phyloP scores from a whole-genome alignment of 179 eudicot genomes.

The Silene noctiflora region DNA sequence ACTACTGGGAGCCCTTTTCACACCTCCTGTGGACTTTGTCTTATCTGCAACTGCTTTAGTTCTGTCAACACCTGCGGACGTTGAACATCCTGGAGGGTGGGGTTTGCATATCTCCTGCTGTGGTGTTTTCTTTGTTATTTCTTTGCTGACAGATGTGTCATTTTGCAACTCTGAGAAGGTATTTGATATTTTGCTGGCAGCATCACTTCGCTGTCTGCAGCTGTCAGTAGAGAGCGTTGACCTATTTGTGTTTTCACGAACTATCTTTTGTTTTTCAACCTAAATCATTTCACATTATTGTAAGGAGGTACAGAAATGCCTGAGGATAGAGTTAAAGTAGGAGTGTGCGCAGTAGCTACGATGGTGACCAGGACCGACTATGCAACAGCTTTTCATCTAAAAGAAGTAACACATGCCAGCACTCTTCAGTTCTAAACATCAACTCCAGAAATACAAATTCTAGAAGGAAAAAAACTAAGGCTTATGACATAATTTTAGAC shows the following conservation, averaged over 20 bases:
- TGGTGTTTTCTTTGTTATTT: slow-evolving; percentile 22
- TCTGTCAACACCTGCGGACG: slow-evolving; percentile 30
- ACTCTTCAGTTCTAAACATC: background rate
- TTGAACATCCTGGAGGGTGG: slow-evolving; percentile 14
- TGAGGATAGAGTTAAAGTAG: slow-evolving; percentile 1
- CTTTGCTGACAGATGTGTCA: slow-evolving; percentile 28
- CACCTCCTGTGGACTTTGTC: slow-evolving; percentile 35
- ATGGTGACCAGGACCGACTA: background rate
- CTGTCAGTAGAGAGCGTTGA: slow-evolving; percentile 28
- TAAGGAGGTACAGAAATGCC: slow-evolving; percentile 18
- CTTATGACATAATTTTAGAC: background rate
- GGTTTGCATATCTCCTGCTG: slow-evolving; percentile 18
- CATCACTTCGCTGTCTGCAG: slow-evolving; percentile 28
- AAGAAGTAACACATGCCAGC: background rate
- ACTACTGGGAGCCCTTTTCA: slow-evolving; percentile 50
- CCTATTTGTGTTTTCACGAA: slow-evolving; percentile 51
- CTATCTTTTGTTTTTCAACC: slow-evolving; percentile 92
- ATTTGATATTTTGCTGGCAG: slow-evolving; percentile 26
- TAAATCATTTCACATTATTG: slow-evolving; percentile 23
- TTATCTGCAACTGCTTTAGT: slow-evolving; percentile 26
- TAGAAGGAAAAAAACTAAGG: too few species aligned
- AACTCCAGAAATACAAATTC: too few species aligned
- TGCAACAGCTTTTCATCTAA: background rate
- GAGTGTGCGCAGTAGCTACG: background rate
- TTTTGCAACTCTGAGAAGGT: slow-evolving; percentile 21